Conservation (phyloP, 2,329 filamentous ascomycete genomes). For the Exutisphaerella laricina region DNA sequence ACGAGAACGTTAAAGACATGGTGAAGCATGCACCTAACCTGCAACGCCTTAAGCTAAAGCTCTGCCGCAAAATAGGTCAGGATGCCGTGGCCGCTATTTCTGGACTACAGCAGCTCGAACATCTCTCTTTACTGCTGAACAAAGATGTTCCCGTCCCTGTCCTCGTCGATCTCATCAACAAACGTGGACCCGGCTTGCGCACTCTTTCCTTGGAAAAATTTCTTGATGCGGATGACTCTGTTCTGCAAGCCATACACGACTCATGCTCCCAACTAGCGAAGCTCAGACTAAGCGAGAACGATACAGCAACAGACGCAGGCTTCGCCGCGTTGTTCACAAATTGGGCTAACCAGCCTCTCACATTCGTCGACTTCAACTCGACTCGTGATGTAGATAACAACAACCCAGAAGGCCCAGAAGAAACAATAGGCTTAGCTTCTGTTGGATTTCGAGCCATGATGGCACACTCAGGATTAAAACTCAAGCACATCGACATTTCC, state of each 20-base stretch:
- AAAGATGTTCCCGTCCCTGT: conserved; percentile 51
- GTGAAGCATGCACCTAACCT: conserved; percentile 61
- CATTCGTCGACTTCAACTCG: conserved; percentile 67
- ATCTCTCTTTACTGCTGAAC: conserved; percentile 67
- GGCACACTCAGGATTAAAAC: conserved; percentile 65
- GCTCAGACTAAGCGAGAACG: conserved; percentile 74
- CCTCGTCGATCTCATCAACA: conserved; percentile 56
- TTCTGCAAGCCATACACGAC: conserved; percentile 65
- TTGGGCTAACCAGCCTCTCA: conserved; percentile 70
- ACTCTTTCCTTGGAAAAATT: conserved; percentile 74
- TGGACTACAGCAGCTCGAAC: conserved; percentile 57
- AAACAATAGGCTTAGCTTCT: conserved; percentile 65
- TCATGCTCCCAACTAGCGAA: conserved; percentile 66
- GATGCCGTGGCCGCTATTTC: conserved; percentile 61
- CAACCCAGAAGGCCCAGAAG: conserved; percentile 58
- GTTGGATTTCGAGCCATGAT: conserved; percentile 75
- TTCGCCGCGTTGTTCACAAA: conserved; percentile 66
- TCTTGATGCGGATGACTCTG: conserved; percentile 57
- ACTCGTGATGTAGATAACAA: conserved; percentile 71
- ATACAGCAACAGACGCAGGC: conserved; percentile 66
- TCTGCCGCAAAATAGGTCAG: conserved; percentile 69
- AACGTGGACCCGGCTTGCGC: conserved; percentile 60
- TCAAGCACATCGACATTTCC: conserved; percentile 69
- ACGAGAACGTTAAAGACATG: conserved; percentile 61
- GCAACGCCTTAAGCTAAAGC: conserved; percentile 69